Base-by-base conservation (phyloP, 2,329 filamentous ascomycete species). In the Fusarium sp. region DNA sequence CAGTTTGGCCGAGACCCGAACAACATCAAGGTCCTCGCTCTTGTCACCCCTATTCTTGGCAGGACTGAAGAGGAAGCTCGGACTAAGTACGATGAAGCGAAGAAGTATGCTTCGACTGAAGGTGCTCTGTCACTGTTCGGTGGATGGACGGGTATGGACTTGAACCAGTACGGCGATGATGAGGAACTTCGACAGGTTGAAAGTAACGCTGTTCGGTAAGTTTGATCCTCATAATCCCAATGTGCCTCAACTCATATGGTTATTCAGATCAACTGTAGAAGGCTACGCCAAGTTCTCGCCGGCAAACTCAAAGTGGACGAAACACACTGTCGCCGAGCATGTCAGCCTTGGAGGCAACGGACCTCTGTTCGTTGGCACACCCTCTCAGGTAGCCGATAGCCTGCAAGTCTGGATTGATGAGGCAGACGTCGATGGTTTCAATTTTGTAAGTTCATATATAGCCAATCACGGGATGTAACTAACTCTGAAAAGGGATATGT, bases 371-470 rank as follows among this genome's bases (percentile, higher is more conserved):
- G 89, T 94, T 0, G 92, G 92, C 0, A 93, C 90, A 0, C 84
- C 92, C 0, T 80, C 85, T 22, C 88, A 89, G 72, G 91, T 94
- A 3, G 92, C 90, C 0, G 91, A 94, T 78, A 86, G 88, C 48
- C 84, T 94, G 63, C 90, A 94, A 81, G 81, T 84, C 2, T 94
- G 92, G 92, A 84, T 93, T 1, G 77, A 84, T 11, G 91, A 93
- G 78, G 91, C 90, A 0, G 92, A 93, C 73, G 87, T 94, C 2
- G 92, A 94, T 77, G 92, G 92, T 0, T 94, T 94, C 81, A 94
- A 94, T 78, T 87, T 94, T 79, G 91, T 91, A 79, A 83, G 88
- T 81, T 6, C 17, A n/a, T 26, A 11, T 6, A 15, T 10, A 8
- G 17, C 10, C 10, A 18, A 11, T 26, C 4, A 1, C 2, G 3